These are phyloP conservation scores for Dipteronia dyeriana DNA, from an alignment of 345 rosid species.

Conservation along the genomic window DNA sequence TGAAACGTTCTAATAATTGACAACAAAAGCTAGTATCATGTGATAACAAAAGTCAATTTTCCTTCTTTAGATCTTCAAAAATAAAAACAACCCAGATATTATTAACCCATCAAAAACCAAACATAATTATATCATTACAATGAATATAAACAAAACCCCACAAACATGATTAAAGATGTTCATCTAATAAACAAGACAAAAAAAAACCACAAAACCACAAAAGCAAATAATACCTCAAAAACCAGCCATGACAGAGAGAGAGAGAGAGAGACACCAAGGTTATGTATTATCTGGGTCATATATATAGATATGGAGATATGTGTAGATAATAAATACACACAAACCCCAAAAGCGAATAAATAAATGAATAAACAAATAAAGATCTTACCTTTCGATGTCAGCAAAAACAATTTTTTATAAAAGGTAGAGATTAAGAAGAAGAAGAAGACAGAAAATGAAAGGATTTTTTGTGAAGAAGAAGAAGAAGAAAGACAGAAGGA, in stretches of 20 bases:
- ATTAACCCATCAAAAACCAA: constrained; percentile 15
- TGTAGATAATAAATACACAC: constrained; percentile 7
- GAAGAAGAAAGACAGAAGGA: background rate
- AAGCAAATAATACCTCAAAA: constrained; percentile 30
- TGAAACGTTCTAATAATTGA: constrained; percentile 13
- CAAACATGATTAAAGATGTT: background rate
- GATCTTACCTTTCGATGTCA: constrained; percentile 18
- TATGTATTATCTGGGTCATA: constrained; percentile 20
- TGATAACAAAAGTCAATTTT: constrained; percentile 2
- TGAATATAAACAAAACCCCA: constrained; percentile 4
- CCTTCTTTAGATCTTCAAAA: constrained; percentile 28
- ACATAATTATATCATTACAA: background rate
- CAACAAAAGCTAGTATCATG: constrained; percentile 12
- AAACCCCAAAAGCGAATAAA: background rate
- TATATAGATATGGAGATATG: constrained; percentile 18
- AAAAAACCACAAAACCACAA: background rate
- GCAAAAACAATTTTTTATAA: constrained; percentile 8
- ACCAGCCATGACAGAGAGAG: constrained; percentile 22
- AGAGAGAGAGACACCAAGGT: constrained; percentile 14
- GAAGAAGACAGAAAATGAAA: constrained; percentile 1
- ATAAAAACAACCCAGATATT: constrained; percentile 17
- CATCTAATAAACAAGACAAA: background rate
- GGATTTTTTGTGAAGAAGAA: background rate
- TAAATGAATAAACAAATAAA: constrained; percentile 16
- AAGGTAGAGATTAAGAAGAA: constrained; percentile 1